Base-by-base conservation (phyloP, 139 green algal species). In the Chlorella sorokiniana region DNA sequence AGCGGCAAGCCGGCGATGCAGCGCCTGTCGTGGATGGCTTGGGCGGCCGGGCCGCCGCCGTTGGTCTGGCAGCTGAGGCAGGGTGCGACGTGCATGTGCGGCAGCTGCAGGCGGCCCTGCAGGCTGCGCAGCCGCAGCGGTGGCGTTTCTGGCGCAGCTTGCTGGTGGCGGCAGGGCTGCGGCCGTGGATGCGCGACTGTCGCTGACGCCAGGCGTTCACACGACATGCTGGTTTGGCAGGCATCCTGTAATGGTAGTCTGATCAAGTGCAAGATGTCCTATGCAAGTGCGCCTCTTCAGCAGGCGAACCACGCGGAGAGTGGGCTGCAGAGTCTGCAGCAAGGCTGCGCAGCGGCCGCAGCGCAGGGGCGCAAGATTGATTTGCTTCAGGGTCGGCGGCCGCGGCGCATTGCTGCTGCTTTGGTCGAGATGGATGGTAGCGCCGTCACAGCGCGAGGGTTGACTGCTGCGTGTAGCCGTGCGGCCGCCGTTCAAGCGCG, bases 121-220 rank as follows among this genome's bases (percentile, higher is more conserved):
- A 6, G 23, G n/a, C 18, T 4, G 81, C 44, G 23, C 69, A 81
- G 70, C 14, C 0, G 56, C 51, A 61, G 63, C 77, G 86, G 45
- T 61, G 61, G 64, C 42, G 33, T 9, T 83, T 85, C n/a, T 87
- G 80, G 86, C 51, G 45, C 38, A 65, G 67, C 75, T 72, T 90
- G 83, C 65, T 90, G 70, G 22, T 52, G 23, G 86, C 86, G 2
- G 81, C 81, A 2, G 81, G 81, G 45, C n/a, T 85, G 56, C 9
- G 59, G 22, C 33, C 63, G 3, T 82, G 64, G 63, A 38, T 82
- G 27, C 20, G 70, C 25, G 20, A 33, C 48, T 59, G 48, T 59
- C 14, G 16, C 48, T 59, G 48, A n/a, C n/a, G n/a, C 16, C 48
- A 59, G 48, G 14, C 16, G 11, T 59, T 59, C 29, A 35, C 16